These are phyloP conservation scores for Boeremia lycopersici DNA, from an alignment of 2,329 filamentous ascomycete genomes.

Conservation along the genomic window DNA sequence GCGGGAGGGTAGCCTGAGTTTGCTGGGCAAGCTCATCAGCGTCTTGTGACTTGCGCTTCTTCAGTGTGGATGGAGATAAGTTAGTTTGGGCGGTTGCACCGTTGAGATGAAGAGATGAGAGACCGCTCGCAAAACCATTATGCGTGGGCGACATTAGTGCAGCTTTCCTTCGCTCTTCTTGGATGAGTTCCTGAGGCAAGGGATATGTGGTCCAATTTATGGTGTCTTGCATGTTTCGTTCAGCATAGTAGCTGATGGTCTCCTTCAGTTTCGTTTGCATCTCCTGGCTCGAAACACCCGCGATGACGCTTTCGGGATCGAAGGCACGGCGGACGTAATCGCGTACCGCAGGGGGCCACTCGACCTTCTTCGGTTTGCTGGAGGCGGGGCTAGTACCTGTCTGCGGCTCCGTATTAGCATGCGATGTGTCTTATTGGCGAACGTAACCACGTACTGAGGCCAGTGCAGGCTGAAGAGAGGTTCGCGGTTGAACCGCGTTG, in stretches of 20 bases:
- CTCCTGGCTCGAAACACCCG: conserved; percentile 60
- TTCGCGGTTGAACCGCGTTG: conserved; percentile 54
- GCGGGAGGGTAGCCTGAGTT: conserved; percentile 60
- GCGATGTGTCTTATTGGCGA: not conserved
- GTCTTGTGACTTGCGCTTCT: conserved; percentile 82
- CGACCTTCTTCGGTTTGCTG: conserved; percentile 64
- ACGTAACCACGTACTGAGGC: conserved; percentile 26
- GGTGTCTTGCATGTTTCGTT: conserved; percentile 70
- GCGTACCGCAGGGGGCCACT: conserved; percentile 83
- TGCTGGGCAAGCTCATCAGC: conserved; percentile 58
- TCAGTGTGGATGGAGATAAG: conserved; percentile 60
- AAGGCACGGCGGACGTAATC: conserved; percentile 91
- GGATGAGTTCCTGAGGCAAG: conserved; percentile 83
- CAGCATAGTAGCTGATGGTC: conserved; percentile 82
- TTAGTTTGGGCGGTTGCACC: conserved; percentile 35
- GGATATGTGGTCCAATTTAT: conserved; percentile 85
- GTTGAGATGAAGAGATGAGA: conserved; percentile 24
- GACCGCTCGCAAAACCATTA: conserved; percentile 39
- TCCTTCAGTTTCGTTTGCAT: conserved; percentile 85
- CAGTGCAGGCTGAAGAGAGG: conserved; percentile 36
- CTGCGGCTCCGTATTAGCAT: conserved; percentile 27
- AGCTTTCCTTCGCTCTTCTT: conserved; percentile 60
- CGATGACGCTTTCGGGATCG: conserved; percentile 66
- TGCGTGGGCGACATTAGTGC: conserved; percentile 24
- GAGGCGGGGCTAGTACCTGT: conserved; percentile 28